Conservation (phyloP, 768 basidiomycete species). For the Mycena polygramma region DNA sequence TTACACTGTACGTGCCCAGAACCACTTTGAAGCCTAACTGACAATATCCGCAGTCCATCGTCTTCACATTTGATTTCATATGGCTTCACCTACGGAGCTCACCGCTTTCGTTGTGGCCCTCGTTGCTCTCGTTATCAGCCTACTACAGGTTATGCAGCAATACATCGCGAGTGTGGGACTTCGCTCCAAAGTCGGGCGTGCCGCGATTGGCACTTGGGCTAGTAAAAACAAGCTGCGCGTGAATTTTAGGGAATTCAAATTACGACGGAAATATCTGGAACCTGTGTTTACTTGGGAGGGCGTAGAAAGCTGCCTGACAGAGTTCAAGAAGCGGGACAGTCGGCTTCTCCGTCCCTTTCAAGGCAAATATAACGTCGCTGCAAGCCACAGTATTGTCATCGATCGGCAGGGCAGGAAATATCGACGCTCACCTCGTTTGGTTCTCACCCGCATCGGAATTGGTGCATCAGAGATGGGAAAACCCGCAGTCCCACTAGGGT, state of each 20-base stretch:
- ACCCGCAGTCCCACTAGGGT: background rate
- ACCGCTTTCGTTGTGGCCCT: conserved; percentile 18
- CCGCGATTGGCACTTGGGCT: conserved; percentile 16
- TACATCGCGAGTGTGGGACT: background rate
- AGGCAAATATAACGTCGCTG: background rate
- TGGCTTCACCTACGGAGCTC: background rate
- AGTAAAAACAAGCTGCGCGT: background rate
- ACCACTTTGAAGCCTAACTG: no score
- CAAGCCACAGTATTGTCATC: background rate
- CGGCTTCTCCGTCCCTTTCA: background rate
- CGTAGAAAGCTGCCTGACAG: background rate
- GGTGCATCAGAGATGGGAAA: background rate
- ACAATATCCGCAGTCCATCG: no score
- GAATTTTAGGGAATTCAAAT: background rate
- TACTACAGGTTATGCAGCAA: conserved; percentile 18
- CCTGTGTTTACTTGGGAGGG: conserved; percentile 1
- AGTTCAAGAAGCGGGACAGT: no score
- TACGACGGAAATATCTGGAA: background rate
- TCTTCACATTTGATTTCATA: background rate
- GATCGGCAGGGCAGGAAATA: no score
- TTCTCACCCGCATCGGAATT: background rate
- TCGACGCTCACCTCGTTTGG: no score
- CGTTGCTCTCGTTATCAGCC: background rate
- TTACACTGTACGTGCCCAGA: no score
- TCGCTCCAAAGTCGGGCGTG: conserved; percentile 11